Evolutionary conservation across 768 basidiomycete genomes (phyloP), one percentile per base, ranked within the genome.

Genomic region (Pleurotus eryngii): DNA sequence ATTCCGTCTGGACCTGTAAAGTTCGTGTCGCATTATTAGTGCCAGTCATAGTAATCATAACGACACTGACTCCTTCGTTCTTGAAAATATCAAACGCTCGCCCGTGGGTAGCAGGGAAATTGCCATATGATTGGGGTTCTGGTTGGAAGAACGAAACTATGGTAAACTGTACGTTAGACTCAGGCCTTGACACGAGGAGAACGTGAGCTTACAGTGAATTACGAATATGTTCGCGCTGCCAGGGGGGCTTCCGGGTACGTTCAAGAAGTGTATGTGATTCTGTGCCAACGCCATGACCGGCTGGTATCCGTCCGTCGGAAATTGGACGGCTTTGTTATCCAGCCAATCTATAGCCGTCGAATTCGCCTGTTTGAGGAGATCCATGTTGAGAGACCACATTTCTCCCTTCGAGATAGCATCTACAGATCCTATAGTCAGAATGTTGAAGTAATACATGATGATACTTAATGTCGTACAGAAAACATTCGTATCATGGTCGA

Each of bases 401-500:
- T 81, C 82, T 46, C 80, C 83, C 1, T 81, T 73, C 4, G 87
- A 87, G 58, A 90, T 73, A 0, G 86, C 88, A 69, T 91, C 90
- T 89, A 47, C 35, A 42, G n/a, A 27, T 18, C 24, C 22, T 46
- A 38, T 12, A 14, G 56, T 47, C 14, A 18, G 24, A 14, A 51
- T 54, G 24, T 26, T 1, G 24, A 26, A 14, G 30, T 54, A 39
- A 49, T 60, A n/a, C n/a, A n/a, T n/a, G n/a, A n/a, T n/a, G n/a
- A n/a, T n/a, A 54, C 3, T 38, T 15, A 12, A 46, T 37, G 14
- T 49, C 46, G 24, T 69, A 89, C 88, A 95, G 73, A 97, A 88
- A 59, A 88, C 84, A 60, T 96, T 95, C 49, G 95, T 98, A 70
- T 98, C 95, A 61, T 96, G 95, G 73, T 98, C 95, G 35, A 98